These are phyloP conservation scores for Aleurites moluccanus DNA, from an alignment of 441 rosid genomes.

Conservation along the genomic window DNA sequence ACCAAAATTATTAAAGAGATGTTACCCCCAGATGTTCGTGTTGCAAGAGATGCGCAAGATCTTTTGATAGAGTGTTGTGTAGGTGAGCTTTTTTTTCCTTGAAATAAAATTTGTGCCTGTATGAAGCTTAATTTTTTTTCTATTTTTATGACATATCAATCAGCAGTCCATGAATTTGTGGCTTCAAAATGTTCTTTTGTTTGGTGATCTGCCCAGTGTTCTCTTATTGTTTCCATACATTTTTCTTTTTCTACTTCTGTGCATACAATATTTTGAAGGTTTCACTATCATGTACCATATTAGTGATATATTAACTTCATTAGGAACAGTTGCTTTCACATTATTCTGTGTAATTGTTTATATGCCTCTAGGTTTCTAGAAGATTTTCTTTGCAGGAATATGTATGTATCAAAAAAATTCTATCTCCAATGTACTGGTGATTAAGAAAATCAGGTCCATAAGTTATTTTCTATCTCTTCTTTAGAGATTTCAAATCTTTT, in stretches of 20 bases:
- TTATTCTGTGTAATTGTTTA: no score
- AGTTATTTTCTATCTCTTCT: no score
- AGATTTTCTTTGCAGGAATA: not conserved
- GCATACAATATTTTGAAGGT: not conserved
- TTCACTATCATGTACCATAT: not conserved
- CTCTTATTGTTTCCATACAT: not conserved
- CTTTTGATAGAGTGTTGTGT: slow-evolving; percentile 98
- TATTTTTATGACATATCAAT: not conserved
- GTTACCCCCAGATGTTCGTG: slow-evolving; percentile 99
- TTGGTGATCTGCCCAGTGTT: no score
- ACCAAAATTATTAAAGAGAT: slow-evolving; percentile 98
- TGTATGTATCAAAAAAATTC: no score
- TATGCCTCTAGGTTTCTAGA: not conserved
- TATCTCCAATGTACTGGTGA: no score
- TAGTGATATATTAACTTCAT: not conserved
- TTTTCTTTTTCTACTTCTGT: not conserved
- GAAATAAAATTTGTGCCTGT: not conserved
- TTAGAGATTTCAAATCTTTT: no score
- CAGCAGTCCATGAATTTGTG: not conserved
- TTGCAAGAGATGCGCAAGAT: slow-evolving; percentile 98
- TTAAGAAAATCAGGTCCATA: no score
- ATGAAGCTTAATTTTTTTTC: not conserved
- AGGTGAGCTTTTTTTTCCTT: slow-evolving; percentile 50
- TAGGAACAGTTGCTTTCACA: not conserved
- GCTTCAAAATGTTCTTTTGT: not conserved